Percentiles rank a stretch among this genome's conserved stretches.
phyloP scores from a whole-genome alignment of 2,329 filamentous ascomycete species.

The Aureobasidium sp. region DNA sequence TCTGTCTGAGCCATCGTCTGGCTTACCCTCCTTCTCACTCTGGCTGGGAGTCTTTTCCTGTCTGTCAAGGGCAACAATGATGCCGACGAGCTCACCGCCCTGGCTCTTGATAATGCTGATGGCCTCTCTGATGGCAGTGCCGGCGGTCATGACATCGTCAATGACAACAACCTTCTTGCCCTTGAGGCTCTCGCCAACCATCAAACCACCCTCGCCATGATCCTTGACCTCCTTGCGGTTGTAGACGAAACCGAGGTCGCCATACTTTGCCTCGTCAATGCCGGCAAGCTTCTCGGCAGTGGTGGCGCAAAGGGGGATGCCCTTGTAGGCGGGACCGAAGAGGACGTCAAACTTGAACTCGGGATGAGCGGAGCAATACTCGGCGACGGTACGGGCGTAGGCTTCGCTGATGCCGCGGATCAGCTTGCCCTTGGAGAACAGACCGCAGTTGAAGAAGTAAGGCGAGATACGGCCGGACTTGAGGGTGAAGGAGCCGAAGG shows the following conservation, averaged over 20 bases:
- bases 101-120: constrained; percentile 81
- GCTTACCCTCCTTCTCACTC: constrained; percentile 32
- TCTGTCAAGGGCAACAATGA: constrained; percentile 81
- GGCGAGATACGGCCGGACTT: constrained; percentile 88
- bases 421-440: constrained; percentile 76
- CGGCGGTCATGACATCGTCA: constrained; percentile 94
- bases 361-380: constrained; percentile 47
- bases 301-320: constrained; percentile 79
- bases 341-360: constrained; percentile 70
- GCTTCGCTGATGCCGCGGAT: constrained; percentile 71
- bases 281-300: constrained; percentile 69
- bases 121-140: constrained; percentile 87
- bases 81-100: constrained; percentile 77
- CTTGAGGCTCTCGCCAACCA: constrained; percentile 79
- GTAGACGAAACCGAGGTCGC: constrained; percentile 73
- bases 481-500: constrained; percentile 77
- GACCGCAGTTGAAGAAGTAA: constrained; percentile 96
- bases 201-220: constrained; percentile 88
- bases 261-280: constrained; percentile 59
- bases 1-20: constrained; percentile 60
- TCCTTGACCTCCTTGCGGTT: constrained; percentile 96
- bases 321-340: constrained; percentile 95
- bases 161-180: constrained; percentile 84
- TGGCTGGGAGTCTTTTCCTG: constrained; percentile 68
- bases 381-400: constrained; percentile 59